Evolutionary conservation across 495 filamentous ascomycete genomes (phyloP).

Genomic region (Xylaria castorea): DNA sequence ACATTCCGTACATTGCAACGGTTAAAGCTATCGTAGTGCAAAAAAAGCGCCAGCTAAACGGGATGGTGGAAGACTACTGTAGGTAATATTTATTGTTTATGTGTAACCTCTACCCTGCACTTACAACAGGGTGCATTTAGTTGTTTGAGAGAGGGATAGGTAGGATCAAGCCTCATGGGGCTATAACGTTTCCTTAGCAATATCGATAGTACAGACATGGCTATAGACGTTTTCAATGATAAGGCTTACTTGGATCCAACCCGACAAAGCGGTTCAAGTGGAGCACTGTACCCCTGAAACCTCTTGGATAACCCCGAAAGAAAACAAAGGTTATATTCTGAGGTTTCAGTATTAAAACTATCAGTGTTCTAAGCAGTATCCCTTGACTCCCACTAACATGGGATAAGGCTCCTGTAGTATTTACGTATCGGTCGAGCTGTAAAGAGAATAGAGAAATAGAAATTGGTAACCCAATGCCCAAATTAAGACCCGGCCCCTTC

Average conservation of each 20-base stretch:
- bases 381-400: no score
- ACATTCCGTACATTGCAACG: not conserved
- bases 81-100: not conserved
- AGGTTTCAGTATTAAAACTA: not conserved
- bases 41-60: not conserved
- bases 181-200: not conserved
- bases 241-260: conserved; percentile 31
- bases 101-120: not conserved
- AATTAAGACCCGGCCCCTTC: no score
- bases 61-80: not conserved
- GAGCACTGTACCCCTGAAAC: no score
- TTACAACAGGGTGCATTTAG: not conserved
- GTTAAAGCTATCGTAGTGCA: not conserved
- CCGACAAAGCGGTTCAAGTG: conserved; percentile 58
- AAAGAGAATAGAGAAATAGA: no score
- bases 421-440: no score
- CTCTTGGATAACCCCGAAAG: no score
- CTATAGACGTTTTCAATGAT: not conserved
- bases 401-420: no score
- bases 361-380: no score
- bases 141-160: not conserved
- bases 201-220: not conserved
- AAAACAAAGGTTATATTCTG: not conserved
- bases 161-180: not conserved
- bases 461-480: no score